Evolutionary conservation across 192 early-diverging fungal species (phyloP).

Genomic region (Backusella circina): DNA sequence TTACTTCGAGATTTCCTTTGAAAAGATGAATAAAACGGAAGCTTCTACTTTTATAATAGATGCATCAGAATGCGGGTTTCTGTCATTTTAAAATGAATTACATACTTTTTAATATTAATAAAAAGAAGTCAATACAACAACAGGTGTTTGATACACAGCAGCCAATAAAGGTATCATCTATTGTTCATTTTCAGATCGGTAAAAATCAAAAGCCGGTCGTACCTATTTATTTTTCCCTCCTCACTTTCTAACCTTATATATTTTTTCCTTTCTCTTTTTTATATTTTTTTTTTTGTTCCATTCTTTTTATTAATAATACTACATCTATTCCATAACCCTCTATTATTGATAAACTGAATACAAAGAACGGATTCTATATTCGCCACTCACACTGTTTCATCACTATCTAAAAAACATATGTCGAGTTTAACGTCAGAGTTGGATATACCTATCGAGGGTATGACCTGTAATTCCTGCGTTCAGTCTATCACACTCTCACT

Average conservation of each 20-base stretch:
- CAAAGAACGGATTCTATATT: background rate
- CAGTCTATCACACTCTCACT: constrained; percentile 64
- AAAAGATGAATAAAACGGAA: too few species aligned
- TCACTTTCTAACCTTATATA: background rate
- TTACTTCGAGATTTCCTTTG: too few species aligned
- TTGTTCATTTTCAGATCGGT: background rate
- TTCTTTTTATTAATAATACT: background rate
- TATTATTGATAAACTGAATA: background rate
- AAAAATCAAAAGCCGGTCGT: background rate
- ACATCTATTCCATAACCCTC: background rate
- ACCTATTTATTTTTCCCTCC: background rate
- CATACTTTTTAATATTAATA: too few species aligned
- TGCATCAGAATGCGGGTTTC: too few species aligned
- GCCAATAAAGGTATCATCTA: background rate
- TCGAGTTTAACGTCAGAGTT: constrained; percentile 27
- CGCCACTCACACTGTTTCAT: background rate
- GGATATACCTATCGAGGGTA: constrained; percentile 58
- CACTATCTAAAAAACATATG: background rate
- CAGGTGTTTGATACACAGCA: constrained; percentile 43
- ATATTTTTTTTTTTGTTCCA: background rate
- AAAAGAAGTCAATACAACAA: too few species aligned
- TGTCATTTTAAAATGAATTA: too few species aligned
- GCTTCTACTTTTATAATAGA: too few species aligned
- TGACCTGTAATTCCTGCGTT: constrained; percentile 88
- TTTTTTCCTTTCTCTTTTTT: constrained; percentile 8